Conservation (phyloP, 2,329 filamentous ascomycete species). For the Diaporthe amygdali region DNA sequence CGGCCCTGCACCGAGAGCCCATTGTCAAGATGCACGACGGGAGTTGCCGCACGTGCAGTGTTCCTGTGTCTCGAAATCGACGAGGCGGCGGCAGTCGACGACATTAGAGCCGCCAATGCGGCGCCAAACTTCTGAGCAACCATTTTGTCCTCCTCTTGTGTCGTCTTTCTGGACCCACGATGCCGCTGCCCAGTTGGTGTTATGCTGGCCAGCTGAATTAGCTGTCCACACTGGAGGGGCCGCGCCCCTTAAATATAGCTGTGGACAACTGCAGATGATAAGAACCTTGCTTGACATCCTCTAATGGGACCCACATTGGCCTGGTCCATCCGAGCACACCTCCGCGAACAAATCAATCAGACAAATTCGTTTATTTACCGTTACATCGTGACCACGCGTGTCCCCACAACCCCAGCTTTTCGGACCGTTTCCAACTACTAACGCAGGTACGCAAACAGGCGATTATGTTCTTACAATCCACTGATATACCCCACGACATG, state of each 20-base stretch:
- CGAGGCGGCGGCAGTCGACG: background rate
- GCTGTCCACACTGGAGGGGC: background rate
- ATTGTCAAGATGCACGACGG: constrained; percentile 1
- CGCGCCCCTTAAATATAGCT: background rate
- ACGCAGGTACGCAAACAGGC: background rate
- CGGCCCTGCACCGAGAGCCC: constrained; percentile 7
- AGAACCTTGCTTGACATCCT: background rate
- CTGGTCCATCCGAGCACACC: constrained; percentile 5
- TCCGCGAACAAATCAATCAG: constrained; percentile 2
- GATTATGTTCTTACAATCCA: background rate
- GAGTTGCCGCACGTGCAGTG: background rate
- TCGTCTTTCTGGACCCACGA: background rate
- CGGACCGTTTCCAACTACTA: background rate
- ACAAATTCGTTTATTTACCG: background rate
- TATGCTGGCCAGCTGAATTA: background rate
- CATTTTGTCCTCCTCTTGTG: background rate
- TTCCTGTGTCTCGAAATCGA: background rate
- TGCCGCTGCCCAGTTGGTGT: background rate
- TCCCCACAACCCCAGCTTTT: constrained; percentile 11
- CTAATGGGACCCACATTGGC: background rate
- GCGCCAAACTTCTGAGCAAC: background rate
- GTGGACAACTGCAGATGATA: background rate
- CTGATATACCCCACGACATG: constrained; percentile 7
- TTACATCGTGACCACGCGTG: constrained; percentile 8
- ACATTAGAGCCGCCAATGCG: background rate